A percentile compares a stretch with the other conserved stretches of the same genome.
Conservation (phyloP, 768 basidiomycete genomes). For the Tephrocybe sp. region DNA sequence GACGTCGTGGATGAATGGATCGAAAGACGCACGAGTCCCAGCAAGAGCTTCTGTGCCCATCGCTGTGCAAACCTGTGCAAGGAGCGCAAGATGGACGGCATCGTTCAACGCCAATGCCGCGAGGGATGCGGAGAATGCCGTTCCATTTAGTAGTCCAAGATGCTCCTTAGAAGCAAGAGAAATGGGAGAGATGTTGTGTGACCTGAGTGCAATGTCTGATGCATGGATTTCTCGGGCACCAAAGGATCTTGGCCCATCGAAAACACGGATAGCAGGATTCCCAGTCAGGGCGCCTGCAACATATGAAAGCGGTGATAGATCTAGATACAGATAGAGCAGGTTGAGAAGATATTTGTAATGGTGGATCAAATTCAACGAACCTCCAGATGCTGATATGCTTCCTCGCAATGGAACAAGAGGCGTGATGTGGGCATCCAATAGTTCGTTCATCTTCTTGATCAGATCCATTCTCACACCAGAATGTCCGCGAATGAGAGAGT, state of each 20-base stretch:
- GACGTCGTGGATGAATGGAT: slow-evolving; percentile 72
- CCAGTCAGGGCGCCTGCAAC: slow-evolving; percentile 79
- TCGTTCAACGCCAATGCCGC: slow-evolving; percentile 72
- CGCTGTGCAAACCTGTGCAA: slow-evolving; percentile 74
- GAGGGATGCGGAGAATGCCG: slow-evolving; percentile 81
- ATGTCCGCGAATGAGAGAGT: slow-evolving; percentile 85
- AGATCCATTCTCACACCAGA: slow-evolving; percentile 82
- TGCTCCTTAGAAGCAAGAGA: slow-evolving; percentile 74
- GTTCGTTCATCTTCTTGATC: slow-evolving; percentile 71
- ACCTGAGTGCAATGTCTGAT: slow-evolving; percentile 53
- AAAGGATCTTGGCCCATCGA: slow-evolving; percentile 50
- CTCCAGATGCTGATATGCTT: slow-evolving; percentile 81
- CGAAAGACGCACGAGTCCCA: slow-evolving; percentile 70
- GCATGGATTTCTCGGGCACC: slow-evolving; percentile 50
- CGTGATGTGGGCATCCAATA: slow-evolving; percentile 70
- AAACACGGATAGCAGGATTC: slow-evolving; percentile 75
- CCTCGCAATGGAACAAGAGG: slow-evolving; percentile 82
- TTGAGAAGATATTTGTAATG: slow-evolving; percentile 6
- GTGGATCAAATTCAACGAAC: slow-evolving; percentile 31
- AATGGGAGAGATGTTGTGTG: slow-evolving; percentile 62
- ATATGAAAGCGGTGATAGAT: slow-evolving; percentile 79
- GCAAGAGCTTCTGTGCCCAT: slow-evolving; percentile 81
- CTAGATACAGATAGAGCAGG: slow-evolving; percentile 29
- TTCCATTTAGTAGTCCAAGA: slow-evolving; percentile 80
- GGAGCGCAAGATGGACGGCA: slow-evolving; percentile 61